phyloP scores from a whole-genome alignment of 441 rosid species.

The Jatropha podagrica region DNA sequence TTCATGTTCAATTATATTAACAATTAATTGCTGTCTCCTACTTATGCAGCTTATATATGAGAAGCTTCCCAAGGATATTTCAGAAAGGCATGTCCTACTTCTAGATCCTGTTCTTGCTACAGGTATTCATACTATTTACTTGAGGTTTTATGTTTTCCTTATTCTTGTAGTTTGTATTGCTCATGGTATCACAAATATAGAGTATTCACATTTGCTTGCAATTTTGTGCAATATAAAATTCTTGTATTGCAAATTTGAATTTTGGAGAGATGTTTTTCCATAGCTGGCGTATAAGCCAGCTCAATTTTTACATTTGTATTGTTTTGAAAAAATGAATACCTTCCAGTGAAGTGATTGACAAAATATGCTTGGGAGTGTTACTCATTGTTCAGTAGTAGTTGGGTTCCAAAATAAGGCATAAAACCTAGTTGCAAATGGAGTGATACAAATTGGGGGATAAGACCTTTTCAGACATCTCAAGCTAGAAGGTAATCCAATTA shows the following conservation, averaged over 20 bases:
- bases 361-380: neutral
- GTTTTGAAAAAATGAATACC: neutral
- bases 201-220: neutral
- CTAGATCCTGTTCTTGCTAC: constrained; percentile 97
- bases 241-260: neutral
- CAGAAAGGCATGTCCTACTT: constrained; percentile 93
- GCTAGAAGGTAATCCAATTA: no score
- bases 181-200: neutral
- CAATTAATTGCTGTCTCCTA: neutral
- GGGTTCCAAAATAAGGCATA: neutral
- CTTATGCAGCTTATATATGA: constrained; percentile 82
- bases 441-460: neutral
- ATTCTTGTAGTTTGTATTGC: neutral
- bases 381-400: neutral
- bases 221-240: neutral
- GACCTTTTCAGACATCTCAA: neutral
- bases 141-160: constrained; percentile 1
- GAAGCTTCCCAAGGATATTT: constrained; percentile 97
- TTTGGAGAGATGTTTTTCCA: neutral
- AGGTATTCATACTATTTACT: constrained; percentile 40
- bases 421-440: neutral
- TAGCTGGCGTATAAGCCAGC: neutral
- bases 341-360: neutral
- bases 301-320: constrained; percentile 1
- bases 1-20: constrained; percentile 2